A percentile compares a stretch with the other conserved stretches of the same genome.
Conservation (phyloP, 2,329 filamentous ascomycete species). For the Helotiales sp. region DNA sequence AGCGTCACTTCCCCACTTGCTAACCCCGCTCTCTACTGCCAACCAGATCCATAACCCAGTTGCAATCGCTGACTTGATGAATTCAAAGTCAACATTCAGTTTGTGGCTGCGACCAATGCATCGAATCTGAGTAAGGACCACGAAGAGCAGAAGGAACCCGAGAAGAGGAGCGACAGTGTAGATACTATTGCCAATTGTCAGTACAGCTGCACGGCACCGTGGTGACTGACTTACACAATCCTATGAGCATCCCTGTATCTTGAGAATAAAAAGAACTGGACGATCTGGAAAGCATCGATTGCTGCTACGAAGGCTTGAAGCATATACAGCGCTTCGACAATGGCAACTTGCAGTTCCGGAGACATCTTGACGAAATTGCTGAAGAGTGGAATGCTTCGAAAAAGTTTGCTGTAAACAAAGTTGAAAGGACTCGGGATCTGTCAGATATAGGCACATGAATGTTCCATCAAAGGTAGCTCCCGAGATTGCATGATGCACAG, state of each 20-base stretch:
- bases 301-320: neutral
- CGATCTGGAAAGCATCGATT: neutral
- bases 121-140: neutral
- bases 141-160: neutral
- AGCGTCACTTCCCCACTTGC: neutral
- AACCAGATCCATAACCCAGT: conserved; percentile 1
- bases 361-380: neutral
- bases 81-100: neutral
- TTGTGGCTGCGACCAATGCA: neutral
- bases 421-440: neutral
- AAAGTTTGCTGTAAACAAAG: neutral
- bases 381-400: neutral
- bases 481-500: neutral
- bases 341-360: neutral
- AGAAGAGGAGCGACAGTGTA: neutral
- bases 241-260: neutral
- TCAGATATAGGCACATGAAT: neutral
- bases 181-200: neutral
- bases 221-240: neutral
- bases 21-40: neutral
- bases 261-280: neutral
- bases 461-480: neutral
- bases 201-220: neutral
- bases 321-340: neutral
- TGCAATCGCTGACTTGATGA: neutral